Evolutionary conservation across 129 eudicot species (phyloP).

Genomic region (Rutidosis leptorrhynchoides): DNA sequence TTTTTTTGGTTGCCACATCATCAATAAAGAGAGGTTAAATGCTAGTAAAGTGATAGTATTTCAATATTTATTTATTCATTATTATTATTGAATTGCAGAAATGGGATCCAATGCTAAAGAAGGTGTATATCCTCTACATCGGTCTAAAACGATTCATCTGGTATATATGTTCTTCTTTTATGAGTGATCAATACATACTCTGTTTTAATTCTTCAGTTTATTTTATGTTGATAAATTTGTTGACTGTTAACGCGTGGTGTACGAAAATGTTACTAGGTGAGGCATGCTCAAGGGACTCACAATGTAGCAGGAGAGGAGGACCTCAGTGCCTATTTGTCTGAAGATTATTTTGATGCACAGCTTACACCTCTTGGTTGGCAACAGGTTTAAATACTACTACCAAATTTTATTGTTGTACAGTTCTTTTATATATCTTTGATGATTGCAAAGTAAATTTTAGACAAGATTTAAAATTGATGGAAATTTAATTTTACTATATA

Average conservation of each 20-base stretch:
- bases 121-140: slow-evolving; percentile 71
- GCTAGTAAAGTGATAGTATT: too few relatives aligned
- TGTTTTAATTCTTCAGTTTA: not conserved
- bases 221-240: slow-evolving; percentile 9
- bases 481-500: too few relatives aligned
- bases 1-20: too few relatives aligned
- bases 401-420: not conserved
- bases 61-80: not conserved
- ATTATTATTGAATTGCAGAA: slow-evolving; percentile 33
- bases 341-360: slow-evolving; percentile 73
- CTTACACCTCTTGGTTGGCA: slow-evolving; percentile 97
- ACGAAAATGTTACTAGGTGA: slow-evolving; percentile 57
- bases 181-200: not conserved
- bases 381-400: slow-evolving; percentile 48
- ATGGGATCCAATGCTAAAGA: slow-evolving; percentile 50
- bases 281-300: slow-evolving; percentile 98
- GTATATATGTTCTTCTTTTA: slow-evolving; percentile 36
- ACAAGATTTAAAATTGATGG: too few relatives aligned
- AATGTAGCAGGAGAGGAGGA: slow-evolving; percentile 91
- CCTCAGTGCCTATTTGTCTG: slow-evolving; percentile 61
- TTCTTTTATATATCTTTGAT: not conserved
- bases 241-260: slow-evolving; percentile 6
- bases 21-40: too few relatives aligned
- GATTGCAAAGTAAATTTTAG: too few relatives aligned
- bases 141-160: slow-evolving; percentile 77